These are phyloP conservation scores for Suhomyces bribrorum DNA, from an alignment of 1,139 yeast genomes.

Conservation along the genomic window DNA sequence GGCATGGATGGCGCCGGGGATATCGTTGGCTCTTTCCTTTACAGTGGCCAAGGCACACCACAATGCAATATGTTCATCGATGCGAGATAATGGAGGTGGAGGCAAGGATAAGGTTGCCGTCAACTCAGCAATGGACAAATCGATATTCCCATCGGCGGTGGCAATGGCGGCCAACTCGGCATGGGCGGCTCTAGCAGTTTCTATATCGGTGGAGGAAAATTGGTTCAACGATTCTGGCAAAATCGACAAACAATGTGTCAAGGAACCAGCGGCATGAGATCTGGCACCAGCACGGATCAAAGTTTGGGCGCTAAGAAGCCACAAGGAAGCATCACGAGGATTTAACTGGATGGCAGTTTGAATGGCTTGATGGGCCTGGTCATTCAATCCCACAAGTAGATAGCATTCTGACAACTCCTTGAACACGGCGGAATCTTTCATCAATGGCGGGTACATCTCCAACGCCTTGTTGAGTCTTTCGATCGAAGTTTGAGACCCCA, in stretches of 20 bases:
- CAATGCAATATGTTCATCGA: conserved; percentile 48
- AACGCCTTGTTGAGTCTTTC: conserved; percentile 45
- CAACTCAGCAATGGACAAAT: conserved; percentile 48
- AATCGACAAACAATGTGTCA: conserved; percentile 45
- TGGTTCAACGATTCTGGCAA: conserved; percentile 32
- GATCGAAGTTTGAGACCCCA: conserved; percentile 45
- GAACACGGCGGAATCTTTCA: conserved; percentile 39
- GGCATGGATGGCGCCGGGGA: conserved; percentile 47
- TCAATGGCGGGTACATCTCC: conserved; percentile 33
- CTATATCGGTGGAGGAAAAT: conserved; percentile 35
- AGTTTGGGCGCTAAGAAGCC: conserved; percentile 51
- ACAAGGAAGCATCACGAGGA: conserved; percentile 45
- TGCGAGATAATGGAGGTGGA: conserved; percentile 47
- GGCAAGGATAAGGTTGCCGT: conserved; percentile 51
- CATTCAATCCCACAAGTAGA: conserved; percentile 45
- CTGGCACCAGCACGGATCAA: conserved; percentile 43
- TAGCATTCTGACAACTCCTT: conserved; percentile 54
- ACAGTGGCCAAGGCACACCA: conserved; percentile 57
- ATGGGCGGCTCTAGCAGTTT: conserved; percentile 53
- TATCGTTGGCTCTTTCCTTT: conserved; percentile 50
- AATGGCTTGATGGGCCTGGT: conserved; percentile 53
- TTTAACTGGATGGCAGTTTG: conserved; percentile 46
- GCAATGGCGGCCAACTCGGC: conserved; percentile 56
- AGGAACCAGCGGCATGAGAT: conserved; percentile 47
- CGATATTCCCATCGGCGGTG: conserved; percentile 52